Percentiles rank a stretch among this genome's conserved stretches.
phyloP scores from a whole-genome alignment of 2,329 filamentous ascomycete species.

The Trichoderma semiorbis region DNA sequence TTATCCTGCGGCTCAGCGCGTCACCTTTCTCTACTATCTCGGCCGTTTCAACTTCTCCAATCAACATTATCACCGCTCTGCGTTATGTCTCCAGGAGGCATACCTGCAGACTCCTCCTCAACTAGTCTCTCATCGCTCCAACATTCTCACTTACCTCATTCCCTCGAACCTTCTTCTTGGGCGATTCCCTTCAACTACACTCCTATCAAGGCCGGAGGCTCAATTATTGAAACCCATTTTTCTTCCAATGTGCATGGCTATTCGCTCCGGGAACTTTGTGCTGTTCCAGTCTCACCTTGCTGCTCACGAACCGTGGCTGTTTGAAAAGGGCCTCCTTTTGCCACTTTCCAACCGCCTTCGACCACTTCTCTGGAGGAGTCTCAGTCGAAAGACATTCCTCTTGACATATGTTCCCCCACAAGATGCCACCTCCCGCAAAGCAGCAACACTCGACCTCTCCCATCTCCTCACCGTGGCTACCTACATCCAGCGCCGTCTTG shows the following conservation, averaged over 20 bases:
- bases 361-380: conserved; percentile 77
- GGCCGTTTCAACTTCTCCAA: conserved; percentile 86
- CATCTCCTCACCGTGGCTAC: conserved; percentile 63
- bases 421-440: conserved; percentile 53
- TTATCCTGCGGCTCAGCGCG: conserved; percentile 81
- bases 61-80: conserved; percentile 75
- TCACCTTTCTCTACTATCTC: conserved; percentile 92
- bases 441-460: conserved; percentile 70
- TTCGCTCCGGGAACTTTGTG: conserved; percentile 70
- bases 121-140: conserved; percentile 69
- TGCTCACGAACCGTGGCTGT: conserved; percentile 66
- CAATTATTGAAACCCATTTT: conserved; percentile 63
- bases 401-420: conserved; percentile 68
- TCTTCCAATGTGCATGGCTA: conserved; percentile 66
- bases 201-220: conserved; percentile 64
- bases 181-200: conserved; percentile 66
- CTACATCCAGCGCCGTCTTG: conserved; percentile 62
- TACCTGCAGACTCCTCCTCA: conserved; percentile 64
- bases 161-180: conserved; percentile 80
- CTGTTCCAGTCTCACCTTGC: conserved; percentile 68
- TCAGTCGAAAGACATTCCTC: conserved; percentile 74
- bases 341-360: conserved; percentile 74
- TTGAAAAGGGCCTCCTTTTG: conserved; percentile 70
- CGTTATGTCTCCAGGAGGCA: conserved; percentile 70
- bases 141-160: conserved; percentile 81